Evolutionary conservation across 352 stramenopile species (phyloP), one percentile per base, ranked within the genome.

Genomic region (Phytophthora europaea): DNA sequence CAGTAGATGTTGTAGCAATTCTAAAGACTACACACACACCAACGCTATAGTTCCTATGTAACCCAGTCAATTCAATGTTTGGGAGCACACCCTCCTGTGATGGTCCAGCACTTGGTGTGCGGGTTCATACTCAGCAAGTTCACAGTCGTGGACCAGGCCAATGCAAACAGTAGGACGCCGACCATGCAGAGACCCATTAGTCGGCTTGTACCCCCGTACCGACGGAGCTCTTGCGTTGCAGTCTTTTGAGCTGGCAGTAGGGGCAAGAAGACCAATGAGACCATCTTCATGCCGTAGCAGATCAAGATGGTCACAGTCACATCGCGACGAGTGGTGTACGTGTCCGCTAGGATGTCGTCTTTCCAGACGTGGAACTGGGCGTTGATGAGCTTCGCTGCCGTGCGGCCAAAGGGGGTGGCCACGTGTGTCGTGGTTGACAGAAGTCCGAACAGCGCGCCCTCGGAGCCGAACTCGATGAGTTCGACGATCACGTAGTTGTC

Each of bases 401-500:
- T 75, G 23, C 61, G 61, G 1, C 70, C 73, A 15, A 88, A 80
- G 0, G 81, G 81, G 13, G 61, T 58, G 36, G 77, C 65, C 18
- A 87, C 63, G 56, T 88, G 85, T 26, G 61, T 75, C 9, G 75
- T 78, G 6, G 80, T 82, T 22, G 81, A 85, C 8, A 88, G 54
- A 5, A 88, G 66, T 0, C 79, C 79, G 64, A 84, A 88, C 12
- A 85, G 57, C 4, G 80, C 75, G 6, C 73, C 81, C 62, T 88
- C 81, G 28, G 81, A 72, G 12, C 81, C 81, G 20, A 64, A 33
- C 40, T 84, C 80, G 16, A 76, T 71, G 33, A 88, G 79, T 64
- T 88, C 80, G 15, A 87, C 80, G 43, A 83, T 72, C 22, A 81
- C 78, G 62, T 81, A 85, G 56, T 76, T 87, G 26, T 73, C 63